These are phyloP conservation scores for Entonaema liquescens DNA, from an alignment of 495 filamentous ascomycete species.

Conservation along the genomic window DNA sequence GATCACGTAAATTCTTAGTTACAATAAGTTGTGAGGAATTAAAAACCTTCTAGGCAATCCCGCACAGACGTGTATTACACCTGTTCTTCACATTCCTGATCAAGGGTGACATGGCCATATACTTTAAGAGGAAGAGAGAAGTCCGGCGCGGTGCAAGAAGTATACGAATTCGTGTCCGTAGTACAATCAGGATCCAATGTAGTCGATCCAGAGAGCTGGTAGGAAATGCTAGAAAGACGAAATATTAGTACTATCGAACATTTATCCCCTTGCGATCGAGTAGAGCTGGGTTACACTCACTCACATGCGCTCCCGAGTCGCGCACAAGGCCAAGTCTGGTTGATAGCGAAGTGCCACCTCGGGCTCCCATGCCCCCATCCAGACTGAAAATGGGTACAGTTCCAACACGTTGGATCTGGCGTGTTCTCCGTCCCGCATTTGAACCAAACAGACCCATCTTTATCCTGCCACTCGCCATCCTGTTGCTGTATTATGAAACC, in stretches of 20 bases:
- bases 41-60: too few relatives aligned
- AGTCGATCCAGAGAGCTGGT: background rate
- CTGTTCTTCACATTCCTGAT: background rate
- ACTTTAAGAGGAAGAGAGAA: background rate
- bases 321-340: slow-evolving; percentile 25
- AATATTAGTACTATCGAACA: background rate
- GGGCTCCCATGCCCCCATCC: slow-evolving; percentile 20
- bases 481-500: background rate
- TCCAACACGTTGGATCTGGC: slow-evolving; percentile 17
- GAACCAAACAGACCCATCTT: slow-evolving; percentile 17
- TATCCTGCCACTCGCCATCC: slow-evolving; percentile 24
- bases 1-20: too few relatives aligned
- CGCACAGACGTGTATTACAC: background rate
- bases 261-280: background rate
- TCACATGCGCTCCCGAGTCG: background rate
- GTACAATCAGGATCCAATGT: background rate
- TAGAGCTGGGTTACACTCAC: background rate
- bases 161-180: background rate
- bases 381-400: slow-evolving; percentile 29
- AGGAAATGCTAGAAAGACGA: background rate
- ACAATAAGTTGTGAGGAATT: too few relatives aligned
- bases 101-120: background rate
- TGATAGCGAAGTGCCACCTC: slow-evolving; percentile 18
- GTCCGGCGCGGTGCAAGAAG: background rate
- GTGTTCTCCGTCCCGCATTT: slow-evolving; percentile 14